These are phyloP conservation scores for Rutstroemia sp. DNA, from an alignment of 2,329 filamentous ascomycete species.

Conservation along the genomic window DNA sequence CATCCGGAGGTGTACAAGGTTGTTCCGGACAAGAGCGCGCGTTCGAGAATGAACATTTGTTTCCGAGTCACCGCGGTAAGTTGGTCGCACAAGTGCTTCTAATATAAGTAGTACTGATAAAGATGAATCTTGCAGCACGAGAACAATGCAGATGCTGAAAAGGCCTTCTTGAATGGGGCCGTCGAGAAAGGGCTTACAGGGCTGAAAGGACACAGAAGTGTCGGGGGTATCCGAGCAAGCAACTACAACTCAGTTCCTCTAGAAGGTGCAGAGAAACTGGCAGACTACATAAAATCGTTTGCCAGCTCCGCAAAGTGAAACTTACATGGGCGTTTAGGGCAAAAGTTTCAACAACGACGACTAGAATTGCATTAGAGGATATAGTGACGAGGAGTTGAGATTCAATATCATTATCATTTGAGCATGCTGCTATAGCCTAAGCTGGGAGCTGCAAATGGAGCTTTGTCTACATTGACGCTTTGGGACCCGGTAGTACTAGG, in stretches of 20 bases:
- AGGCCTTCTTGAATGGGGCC: conserved; percentile 59
- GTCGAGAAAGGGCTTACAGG: conserved; percentile 63
- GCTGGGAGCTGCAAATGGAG: no score
- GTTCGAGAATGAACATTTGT: conserved; percentile 93
- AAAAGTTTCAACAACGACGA: background rate
- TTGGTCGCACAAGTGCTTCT: background rate
- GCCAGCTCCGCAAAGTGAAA: conserved; percentile 27
- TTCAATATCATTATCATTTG: no score
- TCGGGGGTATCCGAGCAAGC: conserved; percentile 77
- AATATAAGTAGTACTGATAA: background rate
- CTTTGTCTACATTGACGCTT: no score
- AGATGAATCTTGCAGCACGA: conserved; percentile 27
- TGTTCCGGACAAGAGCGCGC: conserved; percentile 65
- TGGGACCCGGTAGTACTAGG: no score
- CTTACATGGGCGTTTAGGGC: no score
- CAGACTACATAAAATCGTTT: conserved; percentile 51
- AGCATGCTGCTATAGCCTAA: no score
- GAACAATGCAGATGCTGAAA: conserved; percentile 63
- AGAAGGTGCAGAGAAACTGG: conserved; percentile 60
- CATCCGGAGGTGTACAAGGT: conserved; percentile 63
- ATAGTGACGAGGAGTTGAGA: no score
- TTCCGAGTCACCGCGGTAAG: conserved; percentile 59
- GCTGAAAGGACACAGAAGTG: conserved; percentile 84
- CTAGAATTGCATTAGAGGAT: background rate
- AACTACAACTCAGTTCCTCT: conserved; percentile 84